A percentile compares a stretch with the other conserved stretches of the same genome.
Conservation (phyloP, 208 protist species). For the Crithidia acanthocephali region DNA sequence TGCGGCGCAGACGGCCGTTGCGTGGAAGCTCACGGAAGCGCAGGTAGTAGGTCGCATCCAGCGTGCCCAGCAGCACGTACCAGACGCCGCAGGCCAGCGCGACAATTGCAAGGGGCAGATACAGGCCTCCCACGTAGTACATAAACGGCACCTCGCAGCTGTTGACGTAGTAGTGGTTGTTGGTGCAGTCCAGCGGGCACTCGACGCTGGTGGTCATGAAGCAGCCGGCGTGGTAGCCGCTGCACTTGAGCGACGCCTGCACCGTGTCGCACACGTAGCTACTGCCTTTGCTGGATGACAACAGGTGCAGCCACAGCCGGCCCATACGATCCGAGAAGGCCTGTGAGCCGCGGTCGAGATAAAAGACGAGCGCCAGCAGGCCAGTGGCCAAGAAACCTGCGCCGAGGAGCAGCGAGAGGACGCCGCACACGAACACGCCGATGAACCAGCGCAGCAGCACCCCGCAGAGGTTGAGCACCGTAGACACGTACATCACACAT, state of each 20-base stretch:
- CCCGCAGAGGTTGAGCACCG: constrained; percentile 35
- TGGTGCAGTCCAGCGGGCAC: constrained; percentile 43
- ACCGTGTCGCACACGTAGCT: constrained; percentile 34
- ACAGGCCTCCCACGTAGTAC: constrained; percentile 28
- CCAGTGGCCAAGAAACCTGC: constrained; percentile 42
- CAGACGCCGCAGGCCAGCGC: constrained; percentile 35
- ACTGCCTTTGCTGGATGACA: constrained; percentile 14
- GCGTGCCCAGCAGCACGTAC: constrained; percentile 30
- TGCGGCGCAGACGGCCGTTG: constrained; percentile 41
- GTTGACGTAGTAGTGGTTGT: constrained; percentile 40
- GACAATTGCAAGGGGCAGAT: constrained; percentile 34
- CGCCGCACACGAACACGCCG: constrained; percentile 35
- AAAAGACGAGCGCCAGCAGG: constrained; percentile 2
- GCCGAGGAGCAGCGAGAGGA: constrained; percentile 33
- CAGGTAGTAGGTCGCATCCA: constrained; percentile 48
- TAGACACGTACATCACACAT: constrained; percentile 27
- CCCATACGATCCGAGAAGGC: constrained; percentile 24
- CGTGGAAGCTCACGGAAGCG: constrained; percentile 39
- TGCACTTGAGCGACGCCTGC: constrained; percentile 52
- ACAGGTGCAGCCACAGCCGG: constrained; percentile 30
- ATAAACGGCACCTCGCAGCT: constrained; percentile 41
- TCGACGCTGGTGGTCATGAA: constrained; percentile 47
- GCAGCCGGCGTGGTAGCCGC: constrained; percentile 61
- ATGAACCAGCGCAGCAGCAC: constrained; percentile 46
- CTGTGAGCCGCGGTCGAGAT: constrained; percentile 18